These are phyloP conservation scores for Thermoascus crustaceus DNA, from an alignment of 2,329 filamentous ascomycete species.

Conservation along the genomic window DNA sequence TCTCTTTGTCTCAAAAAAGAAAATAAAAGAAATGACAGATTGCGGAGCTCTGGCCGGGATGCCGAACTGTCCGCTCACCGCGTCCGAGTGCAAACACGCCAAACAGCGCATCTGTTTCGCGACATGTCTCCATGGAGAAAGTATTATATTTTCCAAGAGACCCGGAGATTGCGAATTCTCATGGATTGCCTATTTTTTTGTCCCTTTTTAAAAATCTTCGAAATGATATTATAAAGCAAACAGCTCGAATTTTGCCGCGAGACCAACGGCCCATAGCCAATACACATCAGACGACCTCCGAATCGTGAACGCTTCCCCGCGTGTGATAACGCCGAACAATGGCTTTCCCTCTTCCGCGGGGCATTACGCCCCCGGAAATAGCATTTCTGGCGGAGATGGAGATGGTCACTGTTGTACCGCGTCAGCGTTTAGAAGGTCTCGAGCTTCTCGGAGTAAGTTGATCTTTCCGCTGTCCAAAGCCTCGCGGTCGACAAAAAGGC, in stretches of 20 bases:
- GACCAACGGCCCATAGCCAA: no score
- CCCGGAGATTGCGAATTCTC: background rate
- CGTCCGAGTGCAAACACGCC: constrained; percentile 23
- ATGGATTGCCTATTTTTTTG: background rate
- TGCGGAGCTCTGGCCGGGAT: constrained; percentile 5
- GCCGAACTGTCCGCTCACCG: constrained; percentile 11
- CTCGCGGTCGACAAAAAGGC: background rate
- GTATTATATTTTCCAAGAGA: background rate
- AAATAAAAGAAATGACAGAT: constrained; percentile 2
- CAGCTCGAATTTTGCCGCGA: no score
- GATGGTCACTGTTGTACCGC: constrained; percentile 82
- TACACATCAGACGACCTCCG: constrained; percentile 1
- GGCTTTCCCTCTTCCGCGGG: constrained; percentile 54
- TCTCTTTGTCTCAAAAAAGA: no score
- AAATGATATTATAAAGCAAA: no score
- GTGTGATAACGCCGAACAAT: constrained; percentile 29
- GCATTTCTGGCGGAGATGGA: constrained; percentile 98
- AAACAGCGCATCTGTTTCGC: constrained; percentile 18
- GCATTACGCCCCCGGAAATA: constrained; percentile 77
- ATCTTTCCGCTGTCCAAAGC: constrained; percentile 8
- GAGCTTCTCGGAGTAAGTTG: constrained; percentile 72
- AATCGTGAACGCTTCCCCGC: background rate
- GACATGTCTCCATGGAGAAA: constrained; percentile 8
- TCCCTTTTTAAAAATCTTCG: no score
- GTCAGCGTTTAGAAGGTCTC: constrained; percentile 80